Evolutionary conservation across 2,329 filamentous ascomycete genomes (phyloP).

Genomic region (Ophiosphaerella herpotricha): DNA sequence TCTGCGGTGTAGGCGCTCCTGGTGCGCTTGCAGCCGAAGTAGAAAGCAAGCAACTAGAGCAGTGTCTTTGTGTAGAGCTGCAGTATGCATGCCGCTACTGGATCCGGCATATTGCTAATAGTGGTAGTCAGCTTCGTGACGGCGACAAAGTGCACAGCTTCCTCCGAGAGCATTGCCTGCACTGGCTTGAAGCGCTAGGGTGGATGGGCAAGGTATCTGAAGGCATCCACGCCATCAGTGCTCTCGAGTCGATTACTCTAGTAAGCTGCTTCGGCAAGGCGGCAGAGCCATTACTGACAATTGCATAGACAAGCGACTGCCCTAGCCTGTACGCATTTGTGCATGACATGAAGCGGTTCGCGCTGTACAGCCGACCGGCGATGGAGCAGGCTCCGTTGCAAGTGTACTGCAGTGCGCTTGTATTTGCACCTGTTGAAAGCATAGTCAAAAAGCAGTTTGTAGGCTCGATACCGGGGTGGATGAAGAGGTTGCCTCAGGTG

Average conservation of each 20-base stretch:
- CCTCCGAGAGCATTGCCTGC: slow-evolving; percentile 6
- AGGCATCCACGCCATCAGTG: not conserved
- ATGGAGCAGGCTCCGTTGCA: slow-evolving; percentile 8
- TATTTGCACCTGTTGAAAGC: slow-evolving; percentile 3
- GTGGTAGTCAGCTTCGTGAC: not conserved
- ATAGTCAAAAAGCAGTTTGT: slow-evolving; percentile 2
- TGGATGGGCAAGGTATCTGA: not conserved
- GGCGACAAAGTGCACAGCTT: slow-evolving; percentile 1
- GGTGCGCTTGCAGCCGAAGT: too few relatives aligned
- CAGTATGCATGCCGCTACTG: slow-evolving; percentile 3
- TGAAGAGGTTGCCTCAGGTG: not conserved
- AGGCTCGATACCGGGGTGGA: not conserved
- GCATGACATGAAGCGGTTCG: slow-evolving; percentile 5
- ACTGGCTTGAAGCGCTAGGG: not conserved
- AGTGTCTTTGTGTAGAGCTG: not conserved
- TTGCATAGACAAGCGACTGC: not conserved
- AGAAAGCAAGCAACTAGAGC: too few relatives aligned
- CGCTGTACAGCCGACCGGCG: slow-evolving; percentile 2
- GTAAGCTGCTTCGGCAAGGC: not conserved
- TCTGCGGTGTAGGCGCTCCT: too few relatives aligned
- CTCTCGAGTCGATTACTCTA: not conserved
- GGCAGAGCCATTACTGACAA: not conserved
- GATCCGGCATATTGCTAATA: not conserved
- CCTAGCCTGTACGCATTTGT: slow-evolving; percentile 2
- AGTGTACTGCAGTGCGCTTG: slow-evolving; percentile 5